phyloP scores from a whole-genome alignment of 805 yeast species.

The Spathaspora sp. region DNA sequence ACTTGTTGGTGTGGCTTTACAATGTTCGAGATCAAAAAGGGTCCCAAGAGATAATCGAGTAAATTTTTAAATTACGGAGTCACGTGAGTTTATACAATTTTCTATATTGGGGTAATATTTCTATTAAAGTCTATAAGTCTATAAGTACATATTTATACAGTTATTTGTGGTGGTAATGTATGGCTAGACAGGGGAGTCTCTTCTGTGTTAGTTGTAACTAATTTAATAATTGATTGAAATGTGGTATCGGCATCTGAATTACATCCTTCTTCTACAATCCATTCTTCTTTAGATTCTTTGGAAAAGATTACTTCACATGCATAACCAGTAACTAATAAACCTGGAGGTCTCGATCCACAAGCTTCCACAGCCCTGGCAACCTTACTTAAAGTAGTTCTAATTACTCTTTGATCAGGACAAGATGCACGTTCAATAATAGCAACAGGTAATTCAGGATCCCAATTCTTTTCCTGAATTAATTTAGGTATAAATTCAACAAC shows the following conservation, averaged over 20 bases:
- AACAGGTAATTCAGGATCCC: conserved; percentile 74
- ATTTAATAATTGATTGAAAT: conserved; percentile 2
- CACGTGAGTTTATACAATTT: background rate
- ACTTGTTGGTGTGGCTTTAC: background rate
- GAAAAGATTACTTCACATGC: conserved; percentile 61
- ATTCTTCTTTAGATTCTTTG: conserved; percentile 14
- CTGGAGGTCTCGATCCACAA: conserved; percentile 90
- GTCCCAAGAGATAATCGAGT: background rate
- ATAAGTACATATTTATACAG: background rate
- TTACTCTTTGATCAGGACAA: conserved; percentile 86
- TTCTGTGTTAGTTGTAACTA: background rate
- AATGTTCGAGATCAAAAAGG: background rate
- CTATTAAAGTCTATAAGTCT: background rate
- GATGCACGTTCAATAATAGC: conserved; percentile 89
- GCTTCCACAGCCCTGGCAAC: conserved; percentile 71
- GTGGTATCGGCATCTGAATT: conserved; percentile 5
- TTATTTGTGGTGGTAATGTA: background rate
- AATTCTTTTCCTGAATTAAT: conserved; percentile 42
- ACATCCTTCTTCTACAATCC: conserved; percentile 50
- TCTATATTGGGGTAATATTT: background rate
- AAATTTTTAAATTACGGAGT: background rate
- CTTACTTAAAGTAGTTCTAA: conserved; percentile 65
- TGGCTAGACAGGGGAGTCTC: background rate
- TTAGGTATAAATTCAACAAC: conserved; percentile 52
- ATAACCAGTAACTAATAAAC: conserved; percentile 75